Base-by-base conservation (phyloP, 805 yeast species). In the Ogataea corticis region DNA sequence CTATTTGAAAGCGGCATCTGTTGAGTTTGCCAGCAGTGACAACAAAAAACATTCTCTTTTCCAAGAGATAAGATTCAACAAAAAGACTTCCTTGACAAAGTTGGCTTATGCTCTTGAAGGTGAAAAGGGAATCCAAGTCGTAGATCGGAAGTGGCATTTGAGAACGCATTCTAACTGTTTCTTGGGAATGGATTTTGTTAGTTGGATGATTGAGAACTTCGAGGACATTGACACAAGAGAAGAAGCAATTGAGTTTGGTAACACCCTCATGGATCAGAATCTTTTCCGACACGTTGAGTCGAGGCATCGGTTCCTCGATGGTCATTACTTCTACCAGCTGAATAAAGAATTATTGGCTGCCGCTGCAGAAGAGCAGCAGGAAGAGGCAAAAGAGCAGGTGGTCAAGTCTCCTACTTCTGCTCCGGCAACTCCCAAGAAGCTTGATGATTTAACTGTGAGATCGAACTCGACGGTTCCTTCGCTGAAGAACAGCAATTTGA, bases 81-180 rank as follows among this genome's bases (percentile, higher is more conserved):
- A 75, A 51, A 68, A 69, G 16, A 74, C 82, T 4, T 73, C 78
- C 21, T 56, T 85, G 2, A 36, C 63, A 0, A 79, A 73, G 16
- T 63, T 92, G 21, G 85, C 90, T 0, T 67, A 68, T 3, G 87
- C 84, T 44, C 61, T 92, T 40, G 95, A 85, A 55, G 77, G 84
- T 4, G 71, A 75, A 1, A 72, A 75, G 37, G 91, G 90, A 7
- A 66, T 92, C 7, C 73, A 72, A 16, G 70, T 94, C 30, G 82
- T 78, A 1, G 96, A 89, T 56, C 73, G 97, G 54, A 77, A 83
- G 28, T 92, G 99, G 99, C 98, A 92, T 63, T 81, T 91, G 79
- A 82, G 82, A 50, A 69, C 78, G 3, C 95, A 88, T 60, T 71
- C 75, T 21, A 79, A 85, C 50, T 86, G 96, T 65, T 89, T 92